A percentile compares a stretch with the other conserved stretches of the same genome.
Evolutionary conservation across 257 asterid species (phyloP).

Genomic region (Salvia rosmarinus): DNA sequence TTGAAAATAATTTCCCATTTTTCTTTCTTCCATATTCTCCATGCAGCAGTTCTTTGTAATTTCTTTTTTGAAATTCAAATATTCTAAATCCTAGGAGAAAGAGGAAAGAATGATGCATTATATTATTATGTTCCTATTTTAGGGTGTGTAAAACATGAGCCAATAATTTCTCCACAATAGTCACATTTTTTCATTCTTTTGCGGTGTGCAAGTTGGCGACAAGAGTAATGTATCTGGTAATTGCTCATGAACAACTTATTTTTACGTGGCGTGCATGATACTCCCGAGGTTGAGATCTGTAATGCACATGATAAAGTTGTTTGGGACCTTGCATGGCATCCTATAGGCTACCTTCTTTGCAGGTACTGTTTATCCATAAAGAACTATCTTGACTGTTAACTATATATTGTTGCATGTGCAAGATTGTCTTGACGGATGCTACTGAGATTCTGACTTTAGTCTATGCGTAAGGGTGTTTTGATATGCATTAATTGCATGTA

Average conservation of each 20-base stretch:
- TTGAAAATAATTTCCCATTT: constrained; percentile 9
- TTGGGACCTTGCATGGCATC: constrained; percentile 99
- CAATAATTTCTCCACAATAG: constrained; percentile 6
- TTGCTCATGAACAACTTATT: constrained; percentile 31
- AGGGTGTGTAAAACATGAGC: constrained; percentile 16
- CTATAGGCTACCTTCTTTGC: constrained; percentile 94
- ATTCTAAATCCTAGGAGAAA: constrained; percentile 22
- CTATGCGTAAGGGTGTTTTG: not conserved
- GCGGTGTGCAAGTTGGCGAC: constrained; percentile 24
- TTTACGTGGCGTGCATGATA: constrained; percentile 85
- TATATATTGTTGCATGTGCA: not conserved
- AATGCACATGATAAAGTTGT: constrained; percentile 96
- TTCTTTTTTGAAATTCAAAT: not conserved
- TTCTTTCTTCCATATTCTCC: constrained; percentile 1
- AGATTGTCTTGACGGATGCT: not conserved
- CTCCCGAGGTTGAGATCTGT: constrained; percentile 88
- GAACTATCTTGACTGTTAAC: not conserved
- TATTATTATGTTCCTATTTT: not conserved
- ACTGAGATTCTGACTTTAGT: not conserved
- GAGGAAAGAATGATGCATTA: not conserved
- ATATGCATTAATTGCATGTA: constrained; percentile 3
- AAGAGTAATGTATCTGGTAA: constrained; percentile 21
- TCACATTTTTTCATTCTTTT: not conserved
- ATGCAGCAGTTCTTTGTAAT: not conserved
- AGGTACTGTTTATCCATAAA: constrained; percentile 60